Base-by-base conservation (phyloP, 73 alveolate genomes). In the Blepharisma stoltei region DNA sequence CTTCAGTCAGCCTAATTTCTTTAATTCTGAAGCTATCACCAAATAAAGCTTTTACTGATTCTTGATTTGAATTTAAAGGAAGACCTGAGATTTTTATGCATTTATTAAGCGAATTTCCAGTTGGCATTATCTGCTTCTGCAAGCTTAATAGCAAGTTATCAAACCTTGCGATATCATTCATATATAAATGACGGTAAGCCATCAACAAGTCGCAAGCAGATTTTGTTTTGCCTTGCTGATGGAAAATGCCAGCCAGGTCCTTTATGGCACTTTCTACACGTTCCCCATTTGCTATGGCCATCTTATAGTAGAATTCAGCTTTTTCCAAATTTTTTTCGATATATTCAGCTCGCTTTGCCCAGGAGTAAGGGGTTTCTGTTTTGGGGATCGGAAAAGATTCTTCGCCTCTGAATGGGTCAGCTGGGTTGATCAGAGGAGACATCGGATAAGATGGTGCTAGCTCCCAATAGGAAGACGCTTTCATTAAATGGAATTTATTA, bases 191-290 rank as follows among this genome's bases (percentile, higher is more conserved):
- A 11, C 49, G 55, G 49, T 60, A 60, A 9, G 14, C 21, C 21
- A 11, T 27, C 52, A 60, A 4, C 14, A 60, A 21, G 4, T 60
- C 49, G 76, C 41, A 25, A 21, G 76, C 76, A 11, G 14, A 21
- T 37, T 60, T 9, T 2, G 76, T 60, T 25, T 27, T 60, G 14
- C 49, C 49, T 25, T 14, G 37, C 20, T 20, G 49, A 27, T 60
- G 76, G 55, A 60, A 27, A 14, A 60, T 11, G 49, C 55, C 37
- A 9, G 76, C 76, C n/a, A 60, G 76, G 49, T 60, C 76, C 21
- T 60, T 60, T n/a, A 60, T 37, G 37, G 76, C 76, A 27, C 76
- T 60, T 25, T 20, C 55, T 60, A 60, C 55, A 21, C 76, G 76
- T 9, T 60, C 76, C 14, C 49, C 49, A 14, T 25, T 37, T 60